phyloP scores from a whole-genome alignment of 2,329 filamentous ascomycete species.

The Pleoardoris graminearum region DNA sequence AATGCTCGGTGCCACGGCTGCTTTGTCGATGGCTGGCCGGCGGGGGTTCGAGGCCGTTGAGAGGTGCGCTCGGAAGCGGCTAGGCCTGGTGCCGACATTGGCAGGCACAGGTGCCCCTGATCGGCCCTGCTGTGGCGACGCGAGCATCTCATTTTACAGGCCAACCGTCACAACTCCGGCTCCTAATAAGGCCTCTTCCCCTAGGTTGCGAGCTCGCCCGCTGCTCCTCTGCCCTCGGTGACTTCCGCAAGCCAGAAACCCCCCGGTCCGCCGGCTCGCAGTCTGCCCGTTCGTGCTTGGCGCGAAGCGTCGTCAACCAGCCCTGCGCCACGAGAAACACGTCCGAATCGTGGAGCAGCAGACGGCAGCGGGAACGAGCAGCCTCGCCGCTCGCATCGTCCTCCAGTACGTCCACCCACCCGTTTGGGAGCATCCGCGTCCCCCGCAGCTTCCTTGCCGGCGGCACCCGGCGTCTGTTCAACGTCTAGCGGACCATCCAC shows the following conservation, averaged over 20 bases:
- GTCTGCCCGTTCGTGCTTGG: conserved; percentile 8
- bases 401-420: conserved; percentile 21
- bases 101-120: conserved; percentile 12
- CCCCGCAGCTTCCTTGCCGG: conserved; percentile 34
- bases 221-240: neutral
- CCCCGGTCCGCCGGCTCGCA: neutral
- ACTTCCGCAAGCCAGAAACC: neutral
- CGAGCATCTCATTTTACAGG: conserved; percentile 28
- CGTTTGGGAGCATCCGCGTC: conserved; percentile 16
- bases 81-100: neutral
- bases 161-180: conserved; percentile 24
- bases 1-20: neutral
- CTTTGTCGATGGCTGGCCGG: neutral
- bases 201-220: conserved; percentile 1
- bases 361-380: neutral
- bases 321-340: conserved; percentile 15
- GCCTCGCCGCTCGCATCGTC: neutral
- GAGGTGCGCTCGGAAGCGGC: neutral
- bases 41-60: neutral
- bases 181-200: conserved; percentile 16
- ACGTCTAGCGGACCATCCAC: conserved; percentile 5
- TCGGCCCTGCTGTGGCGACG: conserved; percentile 11
- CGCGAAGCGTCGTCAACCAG: neutral
- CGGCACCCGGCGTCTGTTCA: conserved; percentile 25
- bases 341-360: conserved; percentile 6